These are phyloP conservation scores for Nidularia sp. DNA, from an alignment of 768 basidiomycete genomes.

Conservation along the genomic window DNA sequence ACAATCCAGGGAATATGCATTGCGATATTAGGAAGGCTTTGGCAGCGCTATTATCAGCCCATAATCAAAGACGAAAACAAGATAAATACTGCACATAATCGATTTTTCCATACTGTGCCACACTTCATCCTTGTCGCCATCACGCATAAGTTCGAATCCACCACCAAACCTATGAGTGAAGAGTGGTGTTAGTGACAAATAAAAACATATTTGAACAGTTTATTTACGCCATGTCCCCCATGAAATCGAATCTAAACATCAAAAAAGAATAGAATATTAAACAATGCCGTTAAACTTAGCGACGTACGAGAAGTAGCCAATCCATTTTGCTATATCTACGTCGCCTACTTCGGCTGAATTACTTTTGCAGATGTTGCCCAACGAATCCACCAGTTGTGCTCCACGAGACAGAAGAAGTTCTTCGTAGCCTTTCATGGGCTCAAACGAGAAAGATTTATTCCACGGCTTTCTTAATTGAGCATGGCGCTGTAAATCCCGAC, in stretches of 20 bases:
- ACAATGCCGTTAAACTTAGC: background rate
- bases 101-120: constrained; percentile 2
- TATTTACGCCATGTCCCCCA: constrained; percentile 35
- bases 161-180: constrained; percentile 22
- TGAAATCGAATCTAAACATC: constrained; percentile 24
- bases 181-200: background rate
- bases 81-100: background rate
- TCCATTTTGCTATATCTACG: constrained; percentile 25
- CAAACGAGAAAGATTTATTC: constrained; percentile 35
- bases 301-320: constrained; percentile 25
- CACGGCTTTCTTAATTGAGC: constrained; percentile 35
- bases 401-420: constrained; percentile 22
- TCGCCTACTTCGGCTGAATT: background rate
- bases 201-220: background rate
- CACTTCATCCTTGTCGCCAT: constrained; percentile 22
- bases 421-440: constrained; percentile 35
- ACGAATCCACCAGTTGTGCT: constrained; percentile 21
- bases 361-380: constrained; percentile 11
- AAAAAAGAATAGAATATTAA: background rate
- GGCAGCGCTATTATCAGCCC: background rate
- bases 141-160: constrained; percentile 26
- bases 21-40: background rate
- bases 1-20: constrained; percentile 3
- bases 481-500: constrained; percentile 25
- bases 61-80: background rate